Evolutionary conservation across 768 basidiomycete species (phyloP).

Genomic region (Mycena belliarum): DNA sequence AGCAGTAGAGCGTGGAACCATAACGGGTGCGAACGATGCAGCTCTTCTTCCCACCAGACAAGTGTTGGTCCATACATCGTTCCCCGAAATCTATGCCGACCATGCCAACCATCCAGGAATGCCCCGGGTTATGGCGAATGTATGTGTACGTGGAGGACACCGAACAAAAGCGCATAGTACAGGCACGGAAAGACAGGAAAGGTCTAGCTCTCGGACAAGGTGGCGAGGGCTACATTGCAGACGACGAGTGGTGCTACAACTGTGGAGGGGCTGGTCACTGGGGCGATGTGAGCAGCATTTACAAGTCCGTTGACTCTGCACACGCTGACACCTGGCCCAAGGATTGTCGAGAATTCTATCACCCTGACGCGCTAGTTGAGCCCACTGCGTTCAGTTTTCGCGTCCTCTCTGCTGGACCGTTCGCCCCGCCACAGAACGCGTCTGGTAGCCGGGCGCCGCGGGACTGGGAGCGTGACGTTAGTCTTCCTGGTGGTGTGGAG

Average conservation of each 20-base stretch:
- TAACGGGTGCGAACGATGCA: conserved; percentile 63
- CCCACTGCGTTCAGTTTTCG: conserved; percentile 68
- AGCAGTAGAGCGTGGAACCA: conserved; percentile 38
- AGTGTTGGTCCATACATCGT: conserved; percentile 46
- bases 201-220: conserved; percentile 60
- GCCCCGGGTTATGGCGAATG: conserved; percentile 79
- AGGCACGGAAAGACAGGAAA: conserved; percentile 50
- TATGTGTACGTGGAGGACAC: conserved; percentile 69
- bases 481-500: conserved; percentile 44
- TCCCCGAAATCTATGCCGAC: neutral
- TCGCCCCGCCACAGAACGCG: conserved; percentile 43
- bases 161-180: conserved; percentile 47
- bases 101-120: conserved; percentile 55
- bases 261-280: conserved; percentile 74
- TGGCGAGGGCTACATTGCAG: conserved; percentile 76
- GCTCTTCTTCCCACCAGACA: conserved; percentile 59
- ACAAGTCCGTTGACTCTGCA: too few species aligned
- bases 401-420: conserved; percentile 67
- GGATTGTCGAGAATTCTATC: conserved; percentile 60
- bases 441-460: conserved; percentile 37
- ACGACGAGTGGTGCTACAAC: conserved; percentile 81
- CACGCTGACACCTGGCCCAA: conserved; percentile 27
- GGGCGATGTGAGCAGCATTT: conserved; percentile 64
- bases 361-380: conserved; percentile 45
- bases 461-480: conserved; percentile 43